Evolutionary conservation across 31 red algal species (phyloP).

Genomic region (Odonthalia washingtoniensis): DNA sequence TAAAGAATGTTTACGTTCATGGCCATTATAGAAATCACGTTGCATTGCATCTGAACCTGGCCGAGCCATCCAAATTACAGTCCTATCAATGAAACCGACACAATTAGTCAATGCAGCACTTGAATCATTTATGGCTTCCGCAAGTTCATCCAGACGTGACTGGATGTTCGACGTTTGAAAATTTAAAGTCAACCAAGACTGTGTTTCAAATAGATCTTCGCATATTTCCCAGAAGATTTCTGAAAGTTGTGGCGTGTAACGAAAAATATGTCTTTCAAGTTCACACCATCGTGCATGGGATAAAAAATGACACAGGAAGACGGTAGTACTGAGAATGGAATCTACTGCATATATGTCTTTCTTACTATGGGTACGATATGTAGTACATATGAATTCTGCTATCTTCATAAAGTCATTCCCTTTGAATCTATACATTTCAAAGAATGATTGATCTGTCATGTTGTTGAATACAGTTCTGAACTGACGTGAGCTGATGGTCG

Average conservation of each 20-base stretch:
- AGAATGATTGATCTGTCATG: neutral
- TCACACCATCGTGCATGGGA: neutral
- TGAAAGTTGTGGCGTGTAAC: neutral
- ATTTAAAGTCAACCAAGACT: neutral
- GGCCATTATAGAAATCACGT: neutral
- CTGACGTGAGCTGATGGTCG: too few relatives aligned
- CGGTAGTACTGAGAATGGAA: neutral
- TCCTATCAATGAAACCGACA: constrained; percentile 9
- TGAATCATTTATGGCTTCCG: neutral
- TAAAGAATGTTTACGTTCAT: neutral
- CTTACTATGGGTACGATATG: neutral
- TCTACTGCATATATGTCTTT: neutral
- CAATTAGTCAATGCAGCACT: neutral
- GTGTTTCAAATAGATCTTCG: neutral
- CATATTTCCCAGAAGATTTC: constrained; percentile 4
- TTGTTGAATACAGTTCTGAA: too few relatives aligned
- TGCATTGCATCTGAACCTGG: neutral
- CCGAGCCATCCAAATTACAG: neutral
- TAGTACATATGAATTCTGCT: neutral
- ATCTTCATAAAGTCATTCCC: neutral
- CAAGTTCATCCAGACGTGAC: neutral
- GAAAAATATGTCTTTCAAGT: neutral
- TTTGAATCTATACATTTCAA: neutral
- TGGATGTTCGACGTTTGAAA: neutral
- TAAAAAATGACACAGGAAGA: neutral